These are phyloP conservation scores for Colletotrichum neosansevieriae DNA, from an alignment of 2,329 filamentous ascomycete genomes.

Conservation along the genomic window DNA sequence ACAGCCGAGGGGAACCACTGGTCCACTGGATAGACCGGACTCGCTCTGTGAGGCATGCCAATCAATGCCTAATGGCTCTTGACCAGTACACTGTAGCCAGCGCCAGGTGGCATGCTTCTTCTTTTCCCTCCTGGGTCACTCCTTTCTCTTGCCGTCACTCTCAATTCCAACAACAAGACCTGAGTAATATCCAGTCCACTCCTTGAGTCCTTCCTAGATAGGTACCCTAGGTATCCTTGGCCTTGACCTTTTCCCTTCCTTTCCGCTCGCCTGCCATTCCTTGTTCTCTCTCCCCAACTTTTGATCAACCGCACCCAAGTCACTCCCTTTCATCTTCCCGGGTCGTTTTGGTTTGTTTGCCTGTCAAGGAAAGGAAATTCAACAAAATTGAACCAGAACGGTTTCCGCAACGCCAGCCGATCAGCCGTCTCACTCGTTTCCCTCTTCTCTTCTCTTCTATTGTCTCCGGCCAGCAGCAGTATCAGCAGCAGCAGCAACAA, in stretches of 20 bases:
- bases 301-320: conserved; percentile 24
- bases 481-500: not conserved
- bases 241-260: not conserved
- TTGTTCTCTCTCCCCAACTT: conserved; percentile 12
- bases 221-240: too few relatives aligned
- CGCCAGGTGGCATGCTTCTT: not conserved
- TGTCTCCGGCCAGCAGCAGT: not conserved
- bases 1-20: too few relatives aligned
- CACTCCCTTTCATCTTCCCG: conserved; percentile 23
- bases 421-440: conserved; percentile 6
- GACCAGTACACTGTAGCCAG: too few relatives aligned
- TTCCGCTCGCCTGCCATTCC: conserved; percentile 20
- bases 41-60: too few relatives aligned
- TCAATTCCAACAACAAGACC: conserved; percentile 13
- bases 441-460: not conserved
- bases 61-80: too few relatives aligned
- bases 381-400: conserved; percentile 5
- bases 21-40: too few relatives aligned
- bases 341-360: conserved; percentile 27
- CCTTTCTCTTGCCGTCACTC: conserved; percentile 34
- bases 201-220: too few relatives aligned
- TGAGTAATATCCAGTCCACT: conserved; percentile 21
- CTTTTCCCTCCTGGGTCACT: conserved; percentile 36
- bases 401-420: not conserved
- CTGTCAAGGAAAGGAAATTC: conserved; percentile 14